A percentile compares a stretch with the other conserved stretches of the same genome.
Evolutionary conservation across 1,284 basidiomycete genomes (phyloP).

Genomic region (Ceratobasidium theobromae): DNA sequence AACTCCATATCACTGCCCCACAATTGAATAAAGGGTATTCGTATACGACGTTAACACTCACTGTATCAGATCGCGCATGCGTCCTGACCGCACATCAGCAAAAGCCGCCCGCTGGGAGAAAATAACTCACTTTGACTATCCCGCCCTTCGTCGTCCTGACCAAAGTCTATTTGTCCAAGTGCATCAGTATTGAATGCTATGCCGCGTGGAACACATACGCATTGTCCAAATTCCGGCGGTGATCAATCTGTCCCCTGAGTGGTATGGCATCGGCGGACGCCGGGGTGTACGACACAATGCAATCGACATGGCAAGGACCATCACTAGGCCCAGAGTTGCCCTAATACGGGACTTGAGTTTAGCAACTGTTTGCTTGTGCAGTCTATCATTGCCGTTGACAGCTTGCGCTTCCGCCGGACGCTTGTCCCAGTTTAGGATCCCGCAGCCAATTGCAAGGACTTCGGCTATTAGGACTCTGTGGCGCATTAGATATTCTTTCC

Average conservation of each 20-base stretch:
- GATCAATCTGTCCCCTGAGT: constrained; percentile 66
- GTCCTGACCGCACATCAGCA: constrained; percentile 40
- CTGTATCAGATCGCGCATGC: constrained; percentile 73
- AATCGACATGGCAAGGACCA: constrained; percentile 54
- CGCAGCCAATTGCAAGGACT: constrained; percentile 44
- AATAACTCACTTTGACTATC: constrained; percentile 63
- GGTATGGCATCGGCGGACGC: constrained; percentile 58
- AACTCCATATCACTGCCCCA: constrained; percentile 69
- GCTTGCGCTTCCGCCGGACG: not conserved
- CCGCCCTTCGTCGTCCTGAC: constrained; percentile 77
- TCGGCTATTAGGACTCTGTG: constrained; percentile 56
- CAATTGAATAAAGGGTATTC: constrained; percentile 21
- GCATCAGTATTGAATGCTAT: not conserved
- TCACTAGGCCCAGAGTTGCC: constrained; percentile 48
- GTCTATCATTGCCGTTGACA: not conserved
- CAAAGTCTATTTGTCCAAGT: constrained; percentile 52
- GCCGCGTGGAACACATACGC: constrained; percentile 46
- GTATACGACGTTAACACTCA: constrained; percentile 40
- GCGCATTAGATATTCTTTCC: not conserved
- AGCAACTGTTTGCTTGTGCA: not conserved
- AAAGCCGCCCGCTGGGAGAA: not conserved
- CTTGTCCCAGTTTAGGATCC: constrained; percentile 13
- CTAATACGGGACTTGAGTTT: constrained; percentile 23
- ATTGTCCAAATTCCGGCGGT: constrained; percentile 94
- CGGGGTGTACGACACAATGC: constrained; percentile 57